Evolutionary conservation across 2,329 filamentous ascomycete genomes (phyloP), one percentile per base, ranked within the genome.

Genomic region (Aspergillus melleus): DNA sequence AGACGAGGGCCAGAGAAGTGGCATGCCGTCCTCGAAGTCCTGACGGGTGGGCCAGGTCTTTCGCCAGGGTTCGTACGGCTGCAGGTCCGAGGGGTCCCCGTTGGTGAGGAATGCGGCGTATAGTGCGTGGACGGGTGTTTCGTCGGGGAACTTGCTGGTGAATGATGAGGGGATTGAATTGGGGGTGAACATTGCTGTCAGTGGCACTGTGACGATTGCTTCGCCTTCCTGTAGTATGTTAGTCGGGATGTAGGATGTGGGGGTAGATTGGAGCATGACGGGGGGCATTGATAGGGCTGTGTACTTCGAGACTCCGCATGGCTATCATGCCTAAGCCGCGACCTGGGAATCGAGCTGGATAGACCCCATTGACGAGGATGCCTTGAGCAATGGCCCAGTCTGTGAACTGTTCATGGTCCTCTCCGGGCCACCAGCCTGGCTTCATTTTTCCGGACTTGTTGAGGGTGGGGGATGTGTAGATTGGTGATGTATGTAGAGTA

Each of bases 321-420:
- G 91, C 89, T 54, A 93, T 82, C 58, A 96, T 87, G 51, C 93
- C 92, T 55, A 95, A 84, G 29, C 92, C 92, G 57, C 90, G 83
- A 1, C 88, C 89, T 6, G 88, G 84, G 16, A 96, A 87, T 44
- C 80, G 80, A 46, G 86, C 83, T 5, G 91, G 88, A 2, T 80
- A 79, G 52, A 96, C 86, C 29, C 87, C 88, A 67, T 88, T 82
- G 65, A 92, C 84, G 39, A 82, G 76, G 29, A 96, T 83, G 14
- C 90, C 90, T 59, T 86, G 82, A 1, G 77, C 75, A 49, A 80
- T 72, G 1, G 89, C 88, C 90, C 92, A 96, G 60, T 81, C 69
- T 2, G 88, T 80, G 61, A 96, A 90, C 9, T 79, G 76, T 26
- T 84, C 76, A 61, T 79, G 76, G 24, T 73, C 60, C 54, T 73